phyloP scores from a whole-genome alignment of 345 rosid genomes.

The Erodium maritimum region DNA sequence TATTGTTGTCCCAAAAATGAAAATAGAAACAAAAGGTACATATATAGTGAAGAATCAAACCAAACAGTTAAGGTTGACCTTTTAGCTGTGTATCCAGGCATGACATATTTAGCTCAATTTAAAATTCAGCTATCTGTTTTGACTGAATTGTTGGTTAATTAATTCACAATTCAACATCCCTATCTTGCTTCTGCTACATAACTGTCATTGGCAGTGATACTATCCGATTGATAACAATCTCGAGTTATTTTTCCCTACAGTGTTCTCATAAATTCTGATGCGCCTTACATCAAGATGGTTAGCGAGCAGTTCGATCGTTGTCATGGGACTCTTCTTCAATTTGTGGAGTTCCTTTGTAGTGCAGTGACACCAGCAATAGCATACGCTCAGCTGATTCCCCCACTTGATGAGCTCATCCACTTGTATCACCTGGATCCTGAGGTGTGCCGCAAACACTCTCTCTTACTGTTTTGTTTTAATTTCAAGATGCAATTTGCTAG shows the following conservation, averaged over 20 bases:
- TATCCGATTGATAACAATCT: not conserved
- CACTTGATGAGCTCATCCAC: slow-evolving; percentile 81
- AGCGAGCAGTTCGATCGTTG: slow-evolving; percentile 97
- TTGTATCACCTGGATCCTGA: slow-evolving; percentile 92
- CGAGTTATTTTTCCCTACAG: slow-evolving; percentile 32
- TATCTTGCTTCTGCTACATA: too few species aligned
- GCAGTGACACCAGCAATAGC: slow-evolving; percentile 68
- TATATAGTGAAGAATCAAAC: too few species aligned
- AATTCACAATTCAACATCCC: too few species aligned
- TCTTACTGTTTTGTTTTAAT: slow-evolving; percentile 11
- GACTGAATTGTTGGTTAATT: not conserved
- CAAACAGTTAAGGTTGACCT: too few species aligned
- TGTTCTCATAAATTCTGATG: slow-evolving; percentile 83
- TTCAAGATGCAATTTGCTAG: not conserved
- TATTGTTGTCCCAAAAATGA: too few species aligned
- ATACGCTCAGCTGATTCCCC: slow-evolving; percentile 74
- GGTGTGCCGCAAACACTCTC: slow-evolving; percentile 33
- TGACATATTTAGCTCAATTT: too few species aligned
- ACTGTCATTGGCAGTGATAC: not conserved
- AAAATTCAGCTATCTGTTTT: not conserved
- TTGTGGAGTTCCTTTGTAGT: slow-evolving; percentile 83
- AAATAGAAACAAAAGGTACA: too few species aligned
- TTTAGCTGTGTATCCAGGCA: too few species aligned
- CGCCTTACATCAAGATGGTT: slow-evolving; percentile 97
- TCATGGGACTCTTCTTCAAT: slow-evolving; percentile 98